Conservation (phyloP, 768 basidiomycete species). For the Nidula microcarpa region DNA sequence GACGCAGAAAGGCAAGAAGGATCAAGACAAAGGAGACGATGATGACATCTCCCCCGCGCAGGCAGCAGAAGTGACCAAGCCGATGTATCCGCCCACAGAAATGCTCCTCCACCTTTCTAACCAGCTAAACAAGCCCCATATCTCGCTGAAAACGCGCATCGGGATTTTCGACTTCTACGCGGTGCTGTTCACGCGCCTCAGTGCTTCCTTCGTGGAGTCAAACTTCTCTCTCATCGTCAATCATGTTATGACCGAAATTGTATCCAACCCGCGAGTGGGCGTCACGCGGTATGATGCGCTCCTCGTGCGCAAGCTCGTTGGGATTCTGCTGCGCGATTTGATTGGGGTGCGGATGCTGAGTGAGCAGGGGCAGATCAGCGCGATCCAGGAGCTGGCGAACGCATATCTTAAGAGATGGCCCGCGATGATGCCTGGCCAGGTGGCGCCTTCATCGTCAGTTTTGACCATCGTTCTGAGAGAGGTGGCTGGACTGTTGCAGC, state of each 20-base stretch:
- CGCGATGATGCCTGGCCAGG: slow-evolving; percentile 84
- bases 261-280: slow-evolving; percentile 52
- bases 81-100: slow-evolving; percentile 68
- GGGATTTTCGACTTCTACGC: slow-evolving; percentile 90
- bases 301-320: slow-evolving; percentile 67
- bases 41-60: slow-evolving; percentile 49
- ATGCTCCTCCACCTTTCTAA: slow-evolving; percentile 81
- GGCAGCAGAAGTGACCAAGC: slow-evolving; percentile 56
- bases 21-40: slow-evolving; percentile 52
- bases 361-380: slow-evolving; percentile 90
- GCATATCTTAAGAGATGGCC: slow-evolving; percentile 90
- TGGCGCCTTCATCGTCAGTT: slow-evolving; percentile 61
- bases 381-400: slow-evolving; percentile 82
- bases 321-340: slow-evolving; percentile 77
- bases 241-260: slow-evolving; percentile 79
- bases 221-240: slow-evolving; percentile 78
- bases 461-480: slow-evolving; percentile 78
- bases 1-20: slow-evolving; percentile 58
- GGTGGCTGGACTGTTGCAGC: slow-evolving; percentile 80
- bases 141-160: slow-evolving; percentile 69
- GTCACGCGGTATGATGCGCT: slow-evolving; percentile 71
- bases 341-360: slow-evolving; percentile 86
- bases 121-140: slow-evolving; percentile 74
- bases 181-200: slow-evolving; percentile 72
- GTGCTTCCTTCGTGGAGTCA: slow-evolving; percentile 71